These are phyloP conservation scores for Vickermania spadyakhi DNA, from an alignment of 208 protist species.

Conservation along the genomic window DNA sequence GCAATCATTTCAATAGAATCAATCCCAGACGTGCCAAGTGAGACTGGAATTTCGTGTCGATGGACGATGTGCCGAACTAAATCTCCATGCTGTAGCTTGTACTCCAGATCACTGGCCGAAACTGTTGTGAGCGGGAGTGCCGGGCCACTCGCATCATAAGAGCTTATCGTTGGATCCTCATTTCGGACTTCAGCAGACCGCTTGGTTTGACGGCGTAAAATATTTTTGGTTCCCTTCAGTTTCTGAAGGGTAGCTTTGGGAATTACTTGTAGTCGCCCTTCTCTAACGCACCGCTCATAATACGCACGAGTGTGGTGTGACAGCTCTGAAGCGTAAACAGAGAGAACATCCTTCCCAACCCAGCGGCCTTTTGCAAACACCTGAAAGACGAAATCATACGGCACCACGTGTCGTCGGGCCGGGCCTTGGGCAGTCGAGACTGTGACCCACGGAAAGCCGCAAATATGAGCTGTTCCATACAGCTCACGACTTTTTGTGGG, in stretches of 20 bases:
- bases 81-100: slow-evolving; percentile 64
- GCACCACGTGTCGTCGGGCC: slow-evolving; percentile 65
- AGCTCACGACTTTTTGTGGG: slow-evolving; percentile 13
- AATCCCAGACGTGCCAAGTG: slow-evolving; percentile 39
- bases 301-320: slow-evolving; percentile 68
- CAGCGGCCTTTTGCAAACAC: slow-evolving; percentile 91
- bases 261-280: slow-evolving; percentile 52
- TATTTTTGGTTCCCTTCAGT: slow-evolving; percentile 11
- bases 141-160: background rate
- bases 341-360: slow-evolving; percentile 74
- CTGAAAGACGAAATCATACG: slow-evolving; percentile 87
- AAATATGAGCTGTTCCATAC: slow-evolving; percentile 47
- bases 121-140: background rate
- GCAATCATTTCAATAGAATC: slow-evolving; percentile 40
- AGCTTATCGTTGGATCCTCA: background rate
- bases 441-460: slow-evolving; percentile 77
- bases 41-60: slow-evolving; percentile 90
- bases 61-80: slow-evolving; percentile 86
- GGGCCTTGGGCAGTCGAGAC: slow-evolving; percentile 4
- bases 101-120: background rate
- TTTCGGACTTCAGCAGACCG: slow-evolving; percentile 6
- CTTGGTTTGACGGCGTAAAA: slow-evolving; percentile 33
- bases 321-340: slow-evolving; percentile 87
- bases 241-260: slow-evolving; percentile 5
- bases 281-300: slow-evolving; percentile 70